Evolutionary conservation across 192 early-diverging fungal genomes (phyloP), one percentile per base, ranked within the genome.

Genomic region (Backusella westeae): DNA sequence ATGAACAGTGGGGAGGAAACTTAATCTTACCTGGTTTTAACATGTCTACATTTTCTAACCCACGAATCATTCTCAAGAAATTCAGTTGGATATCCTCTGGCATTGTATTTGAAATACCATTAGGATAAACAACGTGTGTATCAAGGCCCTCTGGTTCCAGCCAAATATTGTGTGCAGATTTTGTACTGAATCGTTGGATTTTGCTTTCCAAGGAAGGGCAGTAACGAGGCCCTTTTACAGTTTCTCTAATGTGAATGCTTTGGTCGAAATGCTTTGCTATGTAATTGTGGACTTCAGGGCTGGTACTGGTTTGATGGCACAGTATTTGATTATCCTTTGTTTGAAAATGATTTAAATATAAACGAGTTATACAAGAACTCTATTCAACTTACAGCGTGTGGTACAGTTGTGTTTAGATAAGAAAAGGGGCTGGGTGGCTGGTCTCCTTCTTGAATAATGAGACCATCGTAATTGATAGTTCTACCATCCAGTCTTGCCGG

Each of bases 171-270:
- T 95, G 94, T 8, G 86, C 84, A n/a, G 85, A 71, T 72, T 90
- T 89, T 23, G 89, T 83, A 21, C 83, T 82, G 70, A 95, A 95
- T 14, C 94, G 86, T 73, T 89, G 88, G 35, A 95, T 87, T 80
- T 95, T 95, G 44, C 93, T 89, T 78, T 95, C 94, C 26, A 95
- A 84, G 14, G 94, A 95, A 6, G 94, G 94, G 42, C 94, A 95
- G 74, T 95, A 95, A 21, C 91, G 80, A 15, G 94, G 94, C 0
- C 94, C 94, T 52, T 91, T 91, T 34, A 95, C 92, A 1, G 94
- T 95, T 67, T 95, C 94, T 26, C 94, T 84, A 23, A 95, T 94
- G 78, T 95, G 94, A 53, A 95, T 92, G 42, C 90, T 91, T 77
- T 91, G 83, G 76, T 94, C 91, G 74, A 95, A 85, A 80, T 95